Evolutionary conservation across 2,329 filamentous ascomycete species (phyloP).

Genomic region (Ceratocystis ficicola): DNA sequence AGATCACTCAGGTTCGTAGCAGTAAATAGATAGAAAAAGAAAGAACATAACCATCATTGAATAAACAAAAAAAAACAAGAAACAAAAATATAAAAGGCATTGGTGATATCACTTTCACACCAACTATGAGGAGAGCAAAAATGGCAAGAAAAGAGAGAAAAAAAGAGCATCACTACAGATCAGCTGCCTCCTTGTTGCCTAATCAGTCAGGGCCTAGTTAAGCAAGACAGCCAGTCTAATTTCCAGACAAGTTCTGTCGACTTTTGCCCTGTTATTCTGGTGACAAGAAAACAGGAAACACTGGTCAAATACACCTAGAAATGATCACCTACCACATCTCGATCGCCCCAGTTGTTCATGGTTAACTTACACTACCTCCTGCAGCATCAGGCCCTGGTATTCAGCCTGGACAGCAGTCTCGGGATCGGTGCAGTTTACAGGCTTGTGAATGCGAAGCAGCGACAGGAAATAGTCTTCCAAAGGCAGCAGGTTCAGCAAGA

Average conservation of each 20-base stretch:
- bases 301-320: not conserved
- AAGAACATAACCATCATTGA: slow-evolving; percentile 16
- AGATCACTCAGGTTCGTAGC: not conserved
- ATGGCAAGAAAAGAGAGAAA: not conserved
- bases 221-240: not conserved
- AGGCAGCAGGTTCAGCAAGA: slow-evolving; percentile 50
- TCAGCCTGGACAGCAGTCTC: slow-evolving; percentile 31
- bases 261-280: not conserved
- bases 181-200: not conserved
- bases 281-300: not conserved
- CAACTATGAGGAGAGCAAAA: not conserved
- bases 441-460: slow-evolving; percentile 53
- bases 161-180: slow-evolving; percentile 1
- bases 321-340: not conserved
- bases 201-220: not conserved
- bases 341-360: not conserved
- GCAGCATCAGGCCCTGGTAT: slow-evolving; percentile 26
- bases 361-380: slow-evolving; percentile 21
- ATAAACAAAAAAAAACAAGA: slow-evolving; percentile 3
- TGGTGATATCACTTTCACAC: not conserved
- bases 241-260: not conserved
- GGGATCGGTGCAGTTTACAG: slow-evolving; percentile 33
- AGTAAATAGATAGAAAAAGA: not conserved
- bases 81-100: slow-evolving; percentile 13
- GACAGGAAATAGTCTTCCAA: slow-evolving; percentile 58